Base-by-base conservation (phyloP, 2,329 filamentous ascomycete species). In the Aaosphaeria pasadenensis region DNA sequence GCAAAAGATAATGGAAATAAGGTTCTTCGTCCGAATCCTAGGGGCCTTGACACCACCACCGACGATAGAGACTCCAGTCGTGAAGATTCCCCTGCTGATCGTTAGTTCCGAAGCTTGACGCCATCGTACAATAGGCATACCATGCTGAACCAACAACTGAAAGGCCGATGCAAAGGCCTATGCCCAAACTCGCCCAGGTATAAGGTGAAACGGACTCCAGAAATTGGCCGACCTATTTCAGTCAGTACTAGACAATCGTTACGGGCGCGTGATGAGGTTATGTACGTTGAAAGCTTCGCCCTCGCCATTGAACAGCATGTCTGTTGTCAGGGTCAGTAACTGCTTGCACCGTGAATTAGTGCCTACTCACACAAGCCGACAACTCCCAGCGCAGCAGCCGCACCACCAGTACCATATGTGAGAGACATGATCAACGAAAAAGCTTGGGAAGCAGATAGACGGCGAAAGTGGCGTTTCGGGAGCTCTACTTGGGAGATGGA, bases 1-100 rank as follows among this genome's bases (percentile, higher is more conserved):
- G 79, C 94, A 99, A 77, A 99, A 99, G 76, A 99, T 97, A 74
- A 99, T 99, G 64, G 92, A 97, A 71, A 99, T 97, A 67, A 99
- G 76, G 80, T 99, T 99, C 85, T 99, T 99, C 55, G 94, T 99
- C 71, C 94, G 89, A 75, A 99, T 99, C 63, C 94, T 88, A 35
- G 95, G 95, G 41, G 94, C 92, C 74, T 89, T 92, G 67, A 99
- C 94, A 77, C 94, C 94, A 62, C 89, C 94, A 66, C 95, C 95
- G 58, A 99, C 83, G 71, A 99, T 99, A 49, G 94, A 96, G 50
- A 91, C 95, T 62, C 95, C 95, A 32, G 94, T 99, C 61, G 97
- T 94, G 77, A 99, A 94, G 72, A 99, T 99, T 64, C 95, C 94
- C 94, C 94, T 97, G 40, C 28, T 13, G 30, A 30, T 30, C 47